Evolutionary conservation across 208 protist genomes (phyloP).

Genomic region (Trypanosoma grayi): DNA sequence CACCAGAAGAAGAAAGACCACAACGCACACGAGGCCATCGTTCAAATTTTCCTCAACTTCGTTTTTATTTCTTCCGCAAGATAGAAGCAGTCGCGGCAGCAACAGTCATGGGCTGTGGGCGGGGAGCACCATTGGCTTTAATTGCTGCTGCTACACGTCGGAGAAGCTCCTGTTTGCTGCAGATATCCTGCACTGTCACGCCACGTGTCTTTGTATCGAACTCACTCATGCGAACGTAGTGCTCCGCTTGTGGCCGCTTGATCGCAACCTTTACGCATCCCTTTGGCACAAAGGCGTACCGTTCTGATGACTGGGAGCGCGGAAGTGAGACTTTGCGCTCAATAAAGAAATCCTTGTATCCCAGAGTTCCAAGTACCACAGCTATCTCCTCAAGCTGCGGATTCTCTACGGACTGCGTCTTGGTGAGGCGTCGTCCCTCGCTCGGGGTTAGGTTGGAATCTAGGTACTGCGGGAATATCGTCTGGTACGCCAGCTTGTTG

Average conservation of each 20-base stretch:
- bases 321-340: constrained; percentile 55
- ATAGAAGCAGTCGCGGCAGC: constrained; percentile 30
- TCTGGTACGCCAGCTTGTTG: constrained; percentile 74
- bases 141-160: constrained; percentile 66
- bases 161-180: constrained; percentile 73
- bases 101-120: constrained; percentile 42
- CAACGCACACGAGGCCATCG: background rate
- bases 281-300: constrained; percentile 67
- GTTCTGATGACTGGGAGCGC: constrained; percentile 50
- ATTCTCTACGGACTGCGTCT: constrained; percentile 58
- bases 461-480: constrained; percentile 86
- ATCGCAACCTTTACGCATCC: constrained; percentile 75
- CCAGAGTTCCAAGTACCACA: constrained; percentile 45
- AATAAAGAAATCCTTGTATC: constrained; percentile 54
- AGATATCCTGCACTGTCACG: constrained; percentile 51
- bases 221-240: constrained; percentile 88
- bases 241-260: constrained; percentile 63
- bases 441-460: constrained; percentile 66
- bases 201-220: constrained; percentile 80
- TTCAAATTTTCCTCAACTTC: background rate
- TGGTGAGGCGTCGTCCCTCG: constrained; percentile 75
- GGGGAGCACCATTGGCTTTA: constrained; percentile 41
- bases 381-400: constrained; percentile 72
- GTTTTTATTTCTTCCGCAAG: constrained; percentile 15
- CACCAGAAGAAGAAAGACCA: too few relatives aligned